Conservation (phyloP, 1,284 basidiomycete genomes). For the Puccinia triticina region DNA sequence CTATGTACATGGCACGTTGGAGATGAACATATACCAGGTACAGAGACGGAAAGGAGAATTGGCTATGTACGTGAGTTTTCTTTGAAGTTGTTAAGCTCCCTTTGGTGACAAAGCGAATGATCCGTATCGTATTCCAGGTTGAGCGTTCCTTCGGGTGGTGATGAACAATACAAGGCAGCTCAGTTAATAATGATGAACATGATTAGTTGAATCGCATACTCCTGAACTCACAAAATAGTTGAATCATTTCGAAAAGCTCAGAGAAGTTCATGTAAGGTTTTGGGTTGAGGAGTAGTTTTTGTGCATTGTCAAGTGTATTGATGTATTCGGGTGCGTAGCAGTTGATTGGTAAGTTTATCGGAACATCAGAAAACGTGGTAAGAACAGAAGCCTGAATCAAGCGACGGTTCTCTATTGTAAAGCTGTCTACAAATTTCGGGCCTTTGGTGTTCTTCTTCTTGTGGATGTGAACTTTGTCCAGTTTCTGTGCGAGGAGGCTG, state of each 20-base stretch:
- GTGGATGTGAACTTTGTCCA: neutral
- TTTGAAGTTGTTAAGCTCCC: no score
- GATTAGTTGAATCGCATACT: neutral
- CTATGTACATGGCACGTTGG: no score
- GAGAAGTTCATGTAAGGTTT: neutral
- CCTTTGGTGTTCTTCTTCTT: neutral
- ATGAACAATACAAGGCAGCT: neutral
- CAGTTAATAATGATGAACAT: slow-evolving; percentile 2
- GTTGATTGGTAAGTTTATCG: neutral
- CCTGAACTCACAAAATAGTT: neutral
- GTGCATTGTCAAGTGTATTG: neutral
- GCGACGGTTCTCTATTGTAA: neutral
- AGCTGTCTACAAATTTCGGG: neutral
- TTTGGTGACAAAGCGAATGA: neutral
- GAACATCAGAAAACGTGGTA: neutral
- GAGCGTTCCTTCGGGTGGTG: neutral
- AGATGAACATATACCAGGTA: slow-evolving; percentile 29
- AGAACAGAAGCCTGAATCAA: neutral
- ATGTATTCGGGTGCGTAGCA: slow-evolving; percentile 1
- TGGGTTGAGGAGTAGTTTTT: slow-evolving; percentile 1
- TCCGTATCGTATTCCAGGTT: neutral
- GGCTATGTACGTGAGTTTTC: neutral
- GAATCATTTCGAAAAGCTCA: neutral
- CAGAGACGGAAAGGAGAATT: slow-evolving; percentile 22
- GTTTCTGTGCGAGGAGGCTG: neutral